These are phyloP conservation scores for Globisporangium nodosum DNA, from an alignment of 352 stramenopile species.

Conservation along the genomic window DNA sequence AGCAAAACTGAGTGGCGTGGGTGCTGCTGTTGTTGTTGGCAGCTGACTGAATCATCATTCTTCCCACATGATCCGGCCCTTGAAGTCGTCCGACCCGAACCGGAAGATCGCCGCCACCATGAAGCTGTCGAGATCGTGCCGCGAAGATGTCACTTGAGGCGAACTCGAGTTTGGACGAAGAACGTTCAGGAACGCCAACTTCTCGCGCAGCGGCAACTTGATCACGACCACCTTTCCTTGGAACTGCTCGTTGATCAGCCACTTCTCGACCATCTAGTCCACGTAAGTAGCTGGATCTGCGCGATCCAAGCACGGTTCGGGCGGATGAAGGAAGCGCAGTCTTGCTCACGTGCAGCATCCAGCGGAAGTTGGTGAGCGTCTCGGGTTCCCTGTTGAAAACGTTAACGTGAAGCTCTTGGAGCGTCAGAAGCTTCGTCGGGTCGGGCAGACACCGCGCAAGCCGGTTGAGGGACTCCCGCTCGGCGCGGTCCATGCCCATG, in stretches of 20 bases:
- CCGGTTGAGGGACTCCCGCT: neutral
- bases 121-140: neutral
- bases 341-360: slow-evolving; percentile 2
- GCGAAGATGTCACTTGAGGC: neutral
- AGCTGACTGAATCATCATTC: neutral
- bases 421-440: neutral
- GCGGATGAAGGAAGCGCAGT: slow-evolving; percentile 3
- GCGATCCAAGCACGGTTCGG: neutral
- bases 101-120: slow-evolving; percentile 8
- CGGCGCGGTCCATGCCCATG: neutral
- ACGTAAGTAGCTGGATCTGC: neutral
- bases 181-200: slow-evolving; percentile 7
- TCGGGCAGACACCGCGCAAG: neutral
- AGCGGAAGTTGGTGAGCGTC: neutral
- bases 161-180: neutral
- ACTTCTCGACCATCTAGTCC: too few relatives aligned
- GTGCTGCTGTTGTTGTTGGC: too few relatives aligned
- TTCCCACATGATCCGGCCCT: slow-evolving; percentile 5
- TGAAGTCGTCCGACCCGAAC: neutral
- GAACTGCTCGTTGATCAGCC: neutral
- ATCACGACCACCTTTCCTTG: neutral
- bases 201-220: slow-evolving; percentile 1
- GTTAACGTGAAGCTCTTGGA: slow-evolving; percentile 4
- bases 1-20: too few relatives aligned
- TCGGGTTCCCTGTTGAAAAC: neutral